phyloP scores from a whole-genome alignment of 2,329 filamentous ascomycete species.

The Ceratocystis lukuohia region DNA sequence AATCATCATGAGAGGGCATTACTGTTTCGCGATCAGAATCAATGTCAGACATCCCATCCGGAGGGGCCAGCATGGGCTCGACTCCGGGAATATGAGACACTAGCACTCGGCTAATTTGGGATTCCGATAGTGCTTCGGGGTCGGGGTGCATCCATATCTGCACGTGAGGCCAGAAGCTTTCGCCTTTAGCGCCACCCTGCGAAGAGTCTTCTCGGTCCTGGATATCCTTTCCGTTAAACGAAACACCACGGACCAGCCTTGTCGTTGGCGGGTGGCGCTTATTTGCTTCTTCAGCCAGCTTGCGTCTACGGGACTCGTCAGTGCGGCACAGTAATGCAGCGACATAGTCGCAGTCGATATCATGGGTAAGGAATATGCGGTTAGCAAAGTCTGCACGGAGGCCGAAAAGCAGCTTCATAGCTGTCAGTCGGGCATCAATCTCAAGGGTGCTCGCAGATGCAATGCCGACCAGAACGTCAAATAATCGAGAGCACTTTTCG shows the following conservation, averaged over 20 bases:
- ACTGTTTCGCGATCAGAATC: constrained; percentile 17
- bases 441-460: constrained; percentile 47
- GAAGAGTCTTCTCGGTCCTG: constrained; percentile 30
- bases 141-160: constrained; percentile 49
- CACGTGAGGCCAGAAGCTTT: constrained; percentile 32
- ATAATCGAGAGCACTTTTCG: constrained; percentile 49
- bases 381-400: constrained; percentile 71
- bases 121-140: constrained; percentile 39
- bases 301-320: constrained; percentile 38
- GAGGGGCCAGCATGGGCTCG: constrained; percentile 16
- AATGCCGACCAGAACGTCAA: constrained; percentile 50
- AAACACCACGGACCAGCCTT: constrained; percentile 39
- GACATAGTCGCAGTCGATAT: constrained; percentile 59
- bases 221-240: constrained; percentile 36
- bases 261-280: constrained; percentile 19
- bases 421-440: constrained; percentile 55
- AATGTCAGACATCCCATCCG: constrained; percentile 19
- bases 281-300: constrained; percentile 35
- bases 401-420: constrained; percentile 68
- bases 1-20: constrained; percentile 1
- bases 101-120: constrained; percentile 38
- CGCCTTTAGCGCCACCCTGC: constrained; percentile 29
- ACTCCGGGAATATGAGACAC: constrained; percentile 30
- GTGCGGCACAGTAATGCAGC: constrained; percentile 59
- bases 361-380: constrained; percentile 55